phyloP scores from a whole-genome alignment of 2,329 filamentous ascomycete species.

The Colletotrichum euphorbiae region DNA sequence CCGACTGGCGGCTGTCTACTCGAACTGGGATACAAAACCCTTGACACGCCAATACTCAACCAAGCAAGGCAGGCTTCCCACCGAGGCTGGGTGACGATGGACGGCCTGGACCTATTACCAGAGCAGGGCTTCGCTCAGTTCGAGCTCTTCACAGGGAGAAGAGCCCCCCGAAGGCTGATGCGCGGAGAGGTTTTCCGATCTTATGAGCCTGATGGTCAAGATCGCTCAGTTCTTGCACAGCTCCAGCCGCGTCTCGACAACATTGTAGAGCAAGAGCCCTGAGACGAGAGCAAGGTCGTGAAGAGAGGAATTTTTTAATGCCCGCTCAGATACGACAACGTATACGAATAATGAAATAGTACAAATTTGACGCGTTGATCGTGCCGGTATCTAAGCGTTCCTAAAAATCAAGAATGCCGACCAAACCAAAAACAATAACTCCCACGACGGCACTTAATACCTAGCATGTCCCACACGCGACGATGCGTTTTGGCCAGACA shows the following conservation, averaged over 20 bases:
- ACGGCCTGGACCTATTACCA: constrained; percentile 79
- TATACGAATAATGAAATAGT: constrained; percentile 34
- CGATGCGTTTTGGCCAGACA: constrained; percentile 11
- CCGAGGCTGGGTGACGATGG: constrained; percentile 78
- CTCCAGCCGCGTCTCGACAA: constrained; percentile 54
- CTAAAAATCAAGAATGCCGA: no score
- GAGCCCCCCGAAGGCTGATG: constrained; percentile 78
- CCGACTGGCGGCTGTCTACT: constrained; percentile 81
- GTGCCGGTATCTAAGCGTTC: no score
- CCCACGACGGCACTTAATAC: not conserved
- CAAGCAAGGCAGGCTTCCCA: constrained; percentile 72
- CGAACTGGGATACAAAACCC: constrained; percentile 79
- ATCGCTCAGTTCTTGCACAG: constrained; percentile 53
- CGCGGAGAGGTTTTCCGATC: constrained; percentile 69
- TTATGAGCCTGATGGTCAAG: constrained; percentile 55
- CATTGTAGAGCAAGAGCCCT: constrained; percentile 56
- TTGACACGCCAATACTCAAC: constrained; percentile 76
- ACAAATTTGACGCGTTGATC: not conserved
- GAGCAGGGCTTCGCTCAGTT: constrained; percentile 87
- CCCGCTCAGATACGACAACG: constrained; percentile 28
- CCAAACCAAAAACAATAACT: no score
- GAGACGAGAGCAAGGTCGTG: constrained; percentile 23
- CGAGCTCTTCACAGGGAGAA: constrained; percentile 80
- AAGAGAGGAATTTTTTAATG: not conserved
- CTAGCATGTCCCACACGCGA: not conserved